Evolutionary conservation across 306 rosid genomes (phyloP), one percentile per base, ranked within the genome.

Genomic region (Gastrolobium villosum): DNA sequence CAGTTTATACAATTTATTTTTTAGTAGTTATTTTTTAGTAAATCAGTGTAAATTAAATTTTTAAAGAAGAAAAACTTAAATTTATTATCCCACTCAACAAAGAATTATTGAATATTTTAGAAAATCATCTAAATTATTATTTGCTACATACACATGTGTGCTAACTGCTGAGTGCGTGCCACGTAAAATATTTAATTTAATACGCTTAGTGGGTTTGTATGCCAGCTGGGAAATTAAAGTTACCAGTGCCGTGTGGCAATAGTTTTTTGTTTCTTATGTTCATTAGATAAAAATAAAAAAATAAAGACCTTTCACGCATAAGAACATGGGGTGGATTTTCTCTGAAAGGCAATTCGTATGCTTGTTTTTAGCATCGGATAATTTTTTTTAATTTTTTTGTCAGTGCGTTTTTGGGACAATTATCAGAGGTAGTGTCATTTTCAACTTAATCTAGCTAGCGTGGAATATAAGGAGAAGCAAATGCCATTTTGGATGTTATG

Each of bases 141-240:
- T 59, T 43, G 35, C 57, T 57, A 20, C 46, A 39, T 8, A 0
- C 7, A 3, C 43, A 32, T 53, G 2, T 30, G 2, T 2, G 5
- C 30, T 30, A 35, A 49, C 3, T 2, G 5, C 30, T 30, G 15
- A 49, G 72, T 62, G 80, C 72, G 80, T 63, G 54, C 63, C 80
- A 63, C 80, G 53, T 63, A 20, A 36, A 62, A 64, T 49, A 37
- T 35, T 37, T 26, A 11, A 37, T 64, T 63, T 49, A 63, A 63
- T 28, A 43, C 10, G 3, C 35, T 49, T 14, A 75, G 72, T 76
- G 80, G 64, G 80, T 64, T 75, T 63, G 53, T 49, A 2, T 63
- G 72, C 26, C 26, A 20, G 72, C 63, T 14, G 62, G 50, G n/a
- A 75, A 74, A 45, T 46, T 9, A 3, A 41, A 48, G 79, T 10